Conservation (phyloP, 306 rosid genomes). For the Lupinus albus region DNA sequence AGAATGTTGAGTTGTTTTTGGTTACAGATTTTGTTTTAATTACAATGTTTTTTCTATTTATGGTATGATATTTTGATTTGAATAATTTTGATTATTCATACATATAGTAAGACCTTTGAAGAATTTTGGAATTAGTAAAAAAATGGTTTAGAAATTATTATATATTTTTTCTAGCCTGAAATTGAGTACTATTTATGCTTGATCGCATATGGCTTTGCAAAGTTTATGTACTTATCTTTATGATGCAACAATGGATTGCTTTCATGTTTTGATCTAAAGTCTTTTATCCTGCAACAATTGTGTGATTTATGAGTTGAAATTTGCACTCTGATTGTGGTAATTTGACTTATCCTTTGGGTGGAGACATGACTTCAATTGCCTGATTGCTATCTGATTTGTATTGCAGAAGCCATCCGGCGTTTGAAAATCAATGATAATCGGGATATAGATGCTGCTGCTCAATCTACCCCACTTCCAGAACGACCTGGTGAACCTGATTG, state of each 20-base stretch:
- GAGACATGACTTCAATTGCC: conserved; percentile 9
- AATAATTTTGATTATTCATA: conserved; percentile 43
- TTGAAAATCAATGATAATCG: conserved; percentile 69
- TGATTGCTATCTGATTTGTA: conserved; percentile 38
- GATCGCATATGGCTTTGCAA: conserved; percentile 40
- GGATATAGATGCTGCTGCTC: conserved; percentile 66
- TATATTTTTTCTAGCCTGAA: conserved; percentile 12
- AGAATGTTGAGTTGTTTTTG: conserved; percentile 39
- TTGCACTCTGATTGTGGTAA: conserved; percentile 9
- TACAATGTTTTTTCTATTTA: conserved; percentile 22
- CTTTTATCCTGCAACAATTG: conserved; percentile 13
- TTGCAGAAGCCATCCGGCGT: conserved; percentile 65
- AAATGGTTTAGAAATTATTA: conserved; percentile 7
- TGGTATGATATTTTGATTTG: conserved; percentile 39
- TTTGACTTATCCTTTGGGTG: conserved; percentile 21
- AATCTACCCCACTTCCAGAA: conserved; percentile 69
- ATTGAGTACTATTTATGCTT: conserved; percentile 8
- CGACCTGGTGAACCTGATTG: conserved; percentile 93
- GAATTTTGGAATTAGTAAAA: conserved; percentile 11
- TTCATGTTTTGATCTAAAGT: conserved; percentile 33
- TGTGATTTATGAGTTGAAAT: conserved; percentile 26
- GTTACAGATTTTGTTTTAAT: conserved; percentile 29
- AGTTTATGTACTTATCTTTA: conserved; percentile 33
- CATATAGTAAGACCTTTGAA: conserved; percentile 37
- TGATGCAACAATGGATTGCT: conserved; percentile 33